Evolutionary conservation across 2,329 filamentous ascomycete species (phyloP), one percentile per base, ranked within the genome.

Genomic region (Moelleriella libera): DNA sequence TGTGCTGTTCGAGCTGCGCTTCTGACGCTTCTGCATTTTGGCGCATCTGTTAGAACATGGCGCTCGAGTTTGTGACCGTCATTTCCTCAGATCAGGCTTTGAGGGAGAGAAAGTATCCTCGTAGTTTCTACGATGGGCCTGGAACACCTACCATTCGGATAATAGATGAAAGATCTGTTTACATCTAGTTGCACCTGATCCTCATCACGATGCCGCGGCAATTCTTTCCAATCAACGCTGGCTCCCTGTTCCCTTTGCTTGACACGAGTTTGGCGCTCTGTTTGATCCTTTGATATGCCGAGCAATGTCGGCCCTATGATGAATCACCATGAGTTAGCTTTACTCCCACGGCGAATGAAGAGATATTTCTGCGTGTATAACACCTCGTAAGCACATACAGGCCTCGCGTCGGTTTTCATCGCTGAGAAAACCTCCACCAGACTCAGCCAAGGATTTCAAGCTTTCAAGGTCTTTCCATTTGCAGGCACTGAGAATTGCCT

Each of bases 111-210:
- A 21, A 21, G 21, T 21, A 21, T 21, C 21, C 21, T 21, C 32
- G 8, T 4, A 8, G 8, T 37, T 37, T 37, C 12, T 8, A 37
- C 34, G 14, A 46, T 2, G 31, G 3, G 29, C 11, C 1, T 37
- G 14, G 6, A 43, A 32, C 11, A 48, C 53, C 43, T 72, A 92
- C 88, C 78, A 52, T 78, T 75, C 10, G 92, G 92, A 63, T 98
- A 98, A 68, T 96, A 94, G 51, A 97, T 84, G 65, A 98, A 98
- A n/a, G 92, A 89, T 48, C 92, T 78, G 65, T 96, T 80, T 48
- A 98, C 92, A 61, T 98, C 92, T 44, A 97, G 75, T 58, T 82
- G 76, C 40, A 98, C 88, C 66, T 98, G 92, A 45, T 85, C 81
- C 63, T 98, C 92, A 58, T 98, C 92, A 34, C 69, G 70, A 65